Base-by-base conservation (phyloP, 352 stramenopile genomes). In the Phytophthora fragariaefolia region DNA sequence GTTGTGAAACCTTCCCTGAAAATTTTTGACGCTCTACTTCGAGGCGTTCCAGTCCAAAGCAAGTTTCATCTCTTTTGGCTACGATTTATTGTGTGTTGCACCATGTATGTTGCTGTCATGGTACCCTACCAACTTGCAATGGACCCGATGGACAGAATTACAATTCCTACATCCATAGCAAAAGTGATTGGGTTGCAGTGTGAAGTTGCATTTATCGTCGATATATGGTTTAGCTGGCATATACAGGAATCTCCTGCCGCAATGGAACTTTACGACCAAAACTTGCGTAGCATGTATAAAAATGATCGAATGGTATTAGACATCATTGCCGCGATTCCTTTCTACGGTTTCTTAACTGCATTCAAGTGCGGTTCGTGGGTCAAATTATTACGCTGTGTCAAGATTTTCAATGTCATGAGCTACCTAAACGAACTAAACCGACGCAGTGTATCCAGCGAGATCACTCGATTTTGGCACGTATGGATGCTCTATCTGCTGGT, bases 391-490 rank as follows among this genome's bases (percentile, higher is more conserved):
- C 77, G 65, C 4, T 88, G 79, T 23, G 49, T 71, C 18, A 88
- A 90, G 42, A 74, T 85, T 23, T n/a, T 74, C 47, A 89, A 90
- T 53, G 58, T 90, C 4, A 61, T 71, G 6, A 71, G 50, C 20
- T 90, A 90, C 49, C 63, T 90, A 64, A 62, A 79, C 24, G 82
- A 90, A 58, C 62, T 87, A 9, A 84, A 89, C 48, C 78, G 84
- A 1, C 74, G 75, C 6, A 89, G 73, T 22, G 69, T 89, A 12
- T 67, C 69, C 10, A 79, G 79, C 53, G 77, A 92, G 59, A 46
- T 74, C 47, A 81, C 83, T 27, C 77, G 80, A 23, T 81, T 90
- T 49, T 74, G 67, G 51, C 74, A 73, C 23, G 76, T 91, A 23
- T 81, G 71, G 55, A 18, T 86, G 40, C 56, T 92, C 9, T 92